phyloP scores from a whole-genome alignment of 495 filamentous ascomycete genomes.

The Talaromyces nanjingensis region DNA sequence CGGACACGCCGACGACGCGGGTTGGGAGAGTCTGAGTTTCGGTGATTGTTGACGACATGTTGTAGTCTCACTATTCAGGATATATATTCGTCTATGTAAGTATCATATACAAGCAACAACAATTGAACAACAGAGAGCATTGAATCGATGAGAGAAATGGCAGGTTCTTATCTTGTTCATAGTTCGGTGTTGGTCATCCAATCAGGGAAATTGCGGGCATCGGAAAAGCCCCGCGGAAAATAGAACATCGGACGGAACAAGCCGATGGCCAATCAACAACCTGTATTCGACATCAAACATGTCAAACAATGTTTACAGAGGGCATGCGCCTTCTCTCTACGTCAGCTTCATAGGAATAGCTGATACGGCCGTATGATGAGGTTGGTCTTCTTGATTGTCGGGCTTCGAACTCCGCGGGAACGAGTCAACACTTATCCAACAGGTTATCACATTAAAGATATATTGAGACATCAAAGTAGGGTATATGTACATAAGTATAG shows the following conservation, averaged over 20 bases:
- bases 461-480: not conserved
- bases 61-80: no score
- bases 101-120: not conserved
- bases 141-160: not conserved
- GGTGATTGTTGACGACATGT: not conserved
- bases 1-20: not conserved
- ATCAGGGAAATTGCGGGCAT: not conserved
- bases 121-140: not conserved
- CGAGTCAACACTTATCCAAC: not conserved
- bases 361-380: not conserved
- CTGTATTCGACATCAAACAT: not conserved
- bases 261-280: not conserved
- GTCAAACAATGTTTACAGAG: not conserved
- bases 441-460: not conserved
- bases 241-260: not conserved
- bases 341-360: not conserved
- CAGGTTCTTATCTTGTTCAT: not conserved
- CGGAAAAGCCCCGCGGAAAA: not conserved
- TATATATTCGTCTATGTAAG: no score
- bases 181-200: not conserved
- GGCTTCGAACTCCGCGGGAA: no score
- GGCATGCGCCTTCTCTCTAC: not conserved
- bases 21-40: not conserved
- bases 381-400: no score
- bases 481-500: slow-evolving; percentile 3